Conservation (phyloP, 257 asterid genomes). For the Capsicum baccatum region DNA sequence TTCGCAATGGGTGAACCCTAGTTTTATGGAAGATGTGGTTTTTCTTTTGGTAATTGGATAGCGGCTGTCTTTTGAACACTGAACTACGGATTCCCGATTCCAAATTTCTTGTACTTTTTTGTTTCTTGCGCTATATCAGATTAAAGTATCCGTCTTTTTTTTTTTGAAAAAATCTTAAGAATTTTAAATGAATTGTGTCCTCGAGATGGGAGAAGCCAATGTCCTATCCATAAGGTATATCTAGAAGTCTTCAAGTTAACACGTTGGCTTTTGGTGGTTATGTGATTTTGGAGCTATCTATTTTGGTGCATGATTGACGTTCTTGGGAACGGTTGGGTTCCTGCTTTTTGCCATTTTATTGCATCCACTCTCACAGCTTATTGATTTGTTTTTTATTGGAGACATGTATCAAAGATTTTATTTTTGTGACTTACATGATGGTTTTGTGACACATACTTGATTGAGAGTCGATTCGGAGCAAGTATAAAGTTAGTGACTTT, state of each 20-base stretch:
- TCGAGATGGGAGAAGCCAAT: not conserved
- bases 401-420: not conserved
- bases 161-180: not conserved
- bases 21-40: not conserved
- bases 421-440: not conserved
- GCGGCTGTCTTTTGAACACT: not conserved
- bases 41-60: not conserved
- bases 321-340: constrained; percentile 15
- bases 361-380: not conserved
- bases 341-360: not conserved
- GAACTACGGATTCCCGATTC: not conserved
- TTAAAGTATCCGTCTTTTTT: not conserved
- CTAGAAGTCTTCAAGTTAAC: not conserved
- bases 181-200: not conserved
- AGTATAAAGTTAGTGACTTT: not conserved
- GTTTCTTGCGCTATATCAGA: not conserved
- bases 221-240: not conserved
- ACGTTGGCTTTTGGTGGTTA: not conserved
- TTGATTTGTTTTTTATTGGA: not conserved
- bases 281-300: not conserved
- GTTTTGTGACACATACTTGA: not conserved
- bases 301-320: not conserved
- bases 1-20: not conserved
- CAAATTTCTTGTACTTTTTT: not conserved
- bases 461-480: not conserved